Evolutionary conservation across 345 rosid genomes (phyloP), one percentile per base, ranked within the genome.

Genomic region (Populus ilicifolia): DNA sequence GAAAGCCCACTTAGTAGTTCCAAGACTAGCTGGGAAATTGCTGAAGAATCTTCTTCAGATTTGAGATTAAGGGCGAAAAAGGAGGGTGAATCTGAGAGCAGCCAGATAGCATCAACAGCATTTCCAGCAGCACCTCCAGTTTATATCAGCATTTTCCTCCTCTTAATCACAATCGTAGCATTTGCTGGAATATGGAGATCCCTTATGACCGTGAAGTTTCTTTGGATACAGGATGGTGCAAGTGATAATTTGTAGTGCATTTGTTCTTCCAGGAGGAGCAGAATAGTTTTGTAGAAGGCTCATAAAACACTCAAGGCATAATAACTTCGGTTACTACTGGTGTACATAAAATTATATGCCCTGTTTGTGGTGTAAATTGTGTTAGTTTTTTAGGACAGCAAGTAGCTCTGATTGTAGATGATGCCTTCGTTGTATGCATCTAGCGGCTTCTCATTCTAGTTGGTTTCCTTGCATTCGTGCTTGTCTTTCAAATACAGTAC

Each of bases 61-160:
- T 43, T 78, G 77, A 86, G 85, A 76, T 79, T n/a, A 48, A 71
- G 90, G 80, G 75, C 59, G 44, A 83, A 82, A 76, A 70, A n/a
- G 18, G 76, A 67, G 61, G 75, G 43, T 48, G 80, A 81, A 74
- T 71, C 69, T 1, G 74, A 14, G 0, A 59, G 76, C 13, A 2
- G 41, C 4, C 50, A 73, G 83, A 74, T 14, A 7, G 83, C n/a
- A 27, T 52, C 78, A 10, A 50, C 74, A 20, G 69, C 33, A 67
- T 43, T 25, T 69, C 8, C 59, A 41, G 73, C 64, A 65, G 61
- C 77, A 12, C 61, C 25, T 17, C 14, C 78, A 63, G 21, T 76
- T 76, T 65, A 63, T 39, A 41, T 85, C n/a, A 29, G 83, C 50
- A 11, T 84, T 27, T 43, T 75, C 25, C 20, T 77, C 18, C 48